phyloP scores from a whole-genome alignment of 2,329 filamentous ascomycete species.

The Truncatella angustata region DNA sequence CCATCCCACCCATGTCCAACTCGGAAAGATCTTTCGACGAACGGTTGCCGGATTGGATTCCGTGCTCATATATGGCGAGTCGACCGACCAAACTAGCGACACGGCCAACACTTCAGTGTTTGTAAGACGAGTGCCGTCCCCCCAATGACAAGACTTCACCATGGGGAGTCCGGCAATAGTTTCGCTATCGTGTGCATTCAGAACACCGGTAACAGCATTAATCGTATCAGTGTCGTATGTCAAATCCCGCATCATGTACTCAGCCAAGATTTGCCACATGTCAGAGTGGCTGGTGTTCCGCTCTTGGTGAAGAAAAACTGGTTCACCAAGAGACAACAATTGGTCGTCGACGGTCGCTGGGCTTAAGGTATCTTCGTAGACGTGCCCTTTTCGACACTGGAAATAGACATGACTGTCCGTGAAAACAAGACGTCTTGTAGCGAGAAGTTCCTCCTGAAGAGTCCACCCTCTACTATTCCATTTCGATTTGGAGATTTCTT shows the following conservation, averaged over 20 bases:
- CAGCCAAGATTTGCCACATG: neutral
- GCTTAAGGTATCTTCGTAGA: neutral
- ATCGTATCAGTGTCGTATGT: neutral
- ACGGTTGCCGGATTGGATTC: neutral
- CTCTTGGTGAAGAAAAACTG: neutral
- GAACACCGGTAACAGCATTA: neutral
- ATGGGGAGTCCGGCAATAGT: neutral
- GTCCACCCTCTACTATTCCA: slow-evolving; percentile 39
- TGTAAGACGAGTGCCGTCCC: no score
- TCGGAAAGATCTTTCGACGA: neutral
- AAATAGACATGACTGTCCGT: slow-evolving; percentile 39
- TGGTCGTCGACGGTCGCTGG: no score
- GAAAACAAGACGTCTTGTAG: slow-evolving; percentile 35
- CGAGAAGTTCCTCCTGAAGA: slow-evolving; percentile 36
- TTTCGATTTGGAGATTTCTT: slow-evolving; percentile 18
- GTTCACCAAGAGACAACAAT: slow-evolving; percentile 1
- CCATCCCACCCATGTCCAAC: neutral
- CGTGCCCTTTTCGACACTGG: slow-evolving; percentile 24
- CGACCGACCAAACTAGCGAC: neutral
- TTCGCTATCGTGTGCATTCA: neutral
- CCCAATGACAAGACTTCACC: no score
- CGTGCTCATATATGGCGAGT: neutral
- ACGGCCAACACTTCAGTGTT: neutral
- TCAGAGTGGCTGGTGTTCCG: no score
- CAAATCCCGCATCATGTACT: neutral